These are phyloP conservation scores for Trichoderma afroharzianum DNA, from an alignment of 2,329 filamentous ascomycete genomes.

Conservation along the genomic window DNA sequence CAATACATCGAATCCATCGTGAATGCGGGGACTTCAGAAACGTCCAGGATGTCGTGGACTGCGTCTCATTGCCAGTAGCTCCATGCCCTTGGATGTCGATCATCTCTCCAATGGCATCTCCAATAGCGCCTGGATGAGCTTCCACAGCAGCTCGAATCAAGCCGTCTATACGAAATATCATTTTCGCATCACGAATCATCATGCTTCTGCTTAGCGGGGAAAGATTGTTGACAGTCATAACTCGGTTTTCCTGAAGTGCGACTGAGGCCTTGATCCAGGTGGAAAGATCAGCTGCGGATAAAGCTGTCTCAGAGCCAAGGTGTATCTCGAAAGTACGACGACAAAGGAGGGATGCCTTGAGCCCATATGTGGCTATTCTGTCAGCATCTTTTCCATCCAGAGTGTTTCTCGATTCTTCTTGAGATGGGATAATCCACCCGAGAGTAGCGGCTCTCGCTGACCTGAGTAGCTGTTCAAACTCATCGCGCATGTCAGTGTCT, in stretches of 20 bases:
- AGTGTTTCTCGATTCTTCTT: constrained; percentile 40
- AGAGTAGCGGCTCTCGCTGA: constrained; percentile 41
- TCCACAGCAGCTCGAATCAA: background rate
- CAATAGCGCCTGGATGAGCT: background rate
- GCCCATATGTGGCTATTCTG: constrained; percentile 36
- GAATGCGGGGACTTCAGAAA: background rate
- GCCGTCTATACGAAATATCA: constrained; percentile 7
- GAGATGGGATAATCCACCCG: constrained; percentile 48
- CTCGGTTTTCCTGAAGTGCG: constrained; percentile 27
- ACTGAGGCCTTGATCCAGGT: constrained; percentile 27
- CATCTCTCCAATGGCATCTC: background rate
- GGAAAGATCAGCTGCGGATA: constrained; percentile 10
- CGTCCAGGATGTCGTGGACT: background rate
- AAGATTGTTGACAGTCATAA: constrained; percentile 18
- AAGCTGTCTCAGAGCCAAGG: background rate
- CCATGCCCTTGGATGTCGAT: background rate
- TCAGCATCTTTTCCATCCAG: constrained; percentile 36
- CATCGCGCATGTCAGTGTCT: constrained; percentile 8
- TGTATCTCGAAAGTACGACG: constrained; percentile 34
- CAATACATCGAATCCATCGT: background rate
- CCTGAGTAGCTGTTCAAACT: constrained; percentile 35
- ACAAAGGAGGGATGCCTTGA: constrained; percentile 57
- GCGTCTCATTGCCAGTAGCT: background rate
- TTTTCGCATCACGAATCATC: constrained; percentile 23
- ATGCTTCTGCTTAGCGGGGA: constrained; percentile 7